phyloP scores from a whole-genome alignment of 371 early-diverging fungal species.

The Apophysomyces variabilis region DNA sequence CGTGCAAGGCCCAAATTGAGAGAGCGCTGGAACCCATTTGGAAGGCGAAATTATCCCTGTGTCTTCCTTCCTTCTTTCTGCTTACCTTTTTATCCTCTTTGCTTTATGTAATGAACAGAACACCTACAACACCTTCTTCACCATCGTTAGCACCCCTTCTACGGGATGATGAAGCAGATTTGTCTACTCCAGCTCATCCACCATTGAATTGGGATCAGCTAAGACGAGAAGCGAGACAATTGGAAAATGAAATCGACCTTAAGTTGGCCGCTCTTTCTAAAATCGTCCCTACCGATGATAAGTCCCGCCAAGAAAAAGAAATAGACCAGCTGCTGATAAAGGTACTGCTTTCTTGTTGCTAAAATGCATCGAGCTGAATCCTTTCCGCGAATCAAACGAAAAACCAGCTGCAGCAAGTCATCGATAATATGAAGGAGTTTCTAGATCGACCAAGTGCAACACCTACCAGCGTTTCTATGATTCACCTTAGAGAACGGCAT shows the following conservation, averaged over 20 bases:
- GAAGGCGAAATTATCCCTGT: background rate
- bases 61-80: background rate
- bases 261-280: slow-evolving; percentile 55
- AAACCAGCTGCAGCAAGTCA: slow-evolving; percentile 58
- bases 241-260: slow-evolving; percentile 71
- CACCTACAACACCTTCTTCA: slow-evolving; percentile 15
- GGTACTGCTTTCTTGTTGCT: slow-evolving; percentile 31
- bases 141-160: slow-evolving; percentile 22
- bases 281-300: slow-evolving; percentile 34
- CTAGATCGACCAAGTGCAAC: slow-evolving; percentile 55
- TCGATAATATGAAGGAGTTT: slow-evolving; percentile 58
- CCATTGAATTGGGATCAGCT: slow-evolving; percentile 65
- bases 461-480: slow-evolving; percentile 68
- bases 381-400: slow-evolving; percentile 2
- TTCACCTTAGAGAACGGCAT: slow-evolving; percentile 73
- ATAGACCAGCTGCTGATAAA: slow-evolving; percentile 62
- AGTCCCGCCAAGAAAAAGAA: slow-evolving; percentile 56
- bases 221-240: slow-evolving; percentile 66
- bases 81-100: background rate
- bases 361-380: background rate
- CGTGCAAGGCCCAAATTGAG: background rate
- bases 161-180: slow-evolving; percentile 23
- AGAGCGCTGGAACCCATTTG: background rate
- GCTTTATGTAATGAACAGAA: slow-evolving; percentile 11
- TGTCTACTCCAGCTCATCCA: slow-evolving; percentile 17